Base-by-base conservation (phyloP, 495 filamentous ascomycete genomes). In the Umbilicaria muhlenbergii region DNA sequence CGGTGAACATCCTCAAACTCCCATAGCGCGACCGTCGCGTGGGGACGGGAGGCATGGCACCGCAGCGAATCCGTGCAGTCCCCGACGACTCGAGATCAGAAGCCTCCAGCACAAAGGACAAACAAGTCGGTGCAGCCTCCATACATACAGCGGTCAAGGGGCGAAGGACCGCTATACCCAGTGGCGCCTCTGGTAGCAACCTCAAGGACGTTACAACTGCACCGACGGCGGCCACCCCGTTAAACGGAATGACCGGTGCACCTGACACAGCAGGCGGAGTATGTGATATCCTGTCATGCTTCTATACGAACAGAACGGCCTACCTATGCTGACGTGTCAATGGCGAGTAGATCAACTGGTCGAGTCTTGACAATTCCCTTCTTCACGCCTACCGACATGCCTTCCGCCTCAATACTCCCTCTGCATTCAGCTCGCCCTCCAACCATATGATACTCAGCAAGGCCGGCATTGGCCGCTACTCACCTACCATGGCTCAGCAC, bases 311-410 rank as follows among this genome's bases (percentile, higher is more conserved):
- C 4, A 14, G 31, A 11, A 21, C n/a, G 16, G 39, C 12, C 14
- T 11, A 14, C 34, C 3, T 15, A 46, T 40, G n/a, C 38, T 38
- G 19, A 36, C 34, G n/a, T 37, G 16, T 44, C 44, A 6, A 28
- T 10, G 24, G 24, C 24, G 24, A 0, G 24, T 50, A 86, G 81
- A 68, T 84, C 38, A 64, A 74, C 50, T 86, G 81, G 81, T 61
- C 69, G 6, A 64, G 68, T 15, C 73, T 81, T 46, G 71, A 80
- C 8, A 53, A 66, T 34, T 61, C 67, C 15, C 59, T 81, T 32
- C 67, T 86, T 33, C 74, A 84, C 53, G 66, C 69, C 50, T 86
- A 86, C 61, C 71, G 79, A 42, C 68, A 77, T 49, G 67, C 75
- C 35, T 77, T 83, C 60, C 68, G 67, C 35, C 68, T 86, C 50